phyloP scores from a whole-genome alignment of 495 filamentous ascomycete genomes.

The Friedmanniomyces simplex region DNA sequence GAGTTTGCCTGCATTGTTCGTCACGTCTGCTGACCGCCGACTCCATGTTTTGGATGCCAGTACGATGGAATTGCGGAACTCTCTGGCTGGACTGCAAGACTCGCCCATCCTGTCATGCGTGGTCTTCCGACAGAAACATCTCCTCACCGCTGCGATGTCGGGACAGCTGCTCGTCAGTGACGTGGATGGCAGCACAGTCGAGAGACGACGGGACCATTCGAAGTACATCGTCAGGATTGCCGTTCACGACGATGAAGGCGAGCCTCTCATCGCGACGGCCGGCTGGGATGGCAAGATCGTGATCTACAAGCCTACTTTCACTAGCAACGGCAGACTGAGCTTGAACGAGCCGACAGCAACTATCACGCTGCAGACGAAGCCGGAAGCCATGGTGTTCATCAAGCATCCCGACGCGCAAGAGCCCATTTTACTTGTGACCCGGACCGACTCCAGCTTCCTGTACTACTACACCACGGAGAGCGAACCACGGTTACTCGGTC shows the following conservation, averaged over 20 bases:
- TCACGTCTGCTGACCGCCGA: conserved; percentile 44
- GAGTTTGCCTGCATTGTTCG: conserved; percentile 21
- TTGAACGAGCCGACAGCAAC: conserved; percentile 35
- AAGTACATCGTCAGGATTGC: conserved; percentile 54
- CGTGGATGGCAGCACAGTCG: conserved; percentile 32
- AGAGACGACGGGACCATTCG: conserved; percentile 45
- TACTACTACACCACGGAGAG: conserved; percentile 43
- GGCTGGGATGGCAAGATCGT: conserved; percentile 55
- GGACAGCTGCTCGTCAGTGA: conserved; percentile 44
- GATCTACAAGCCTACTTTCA: conserved; percentile 35
- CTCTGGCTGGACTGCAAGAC: conserved; percentile 39
- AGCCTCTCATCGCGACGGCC: conserved; percentile 47
- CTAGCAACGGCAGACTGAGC: conserved; percentile 23
- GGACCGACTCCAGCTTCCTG: conserved; percentile 51
- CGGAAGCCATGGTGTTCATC: conserved; percentile 51
- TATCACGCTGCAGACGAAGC: conserved; percentile 46
- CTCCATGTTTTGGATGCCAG: conserved; percentile 37
- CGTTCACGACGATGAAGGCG: conserved; percentile 27
- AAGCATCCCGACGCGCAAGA: conserved; percentile 36
- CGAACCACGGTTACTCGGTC: conserved; percentile 38
- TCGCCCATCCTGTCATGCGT: conserved; percentile 49
- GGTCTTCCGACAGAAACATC: conserved; percentile 25
- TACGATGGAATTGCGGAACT: conserved; percentile 24
- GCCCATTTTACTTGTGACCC: conserved; percentile 44
- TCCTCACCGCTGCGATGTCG: conserved; percentile 53